Conservation (phyloP, 176 grass and related monocot species). For the Lolium multiflorum region DNA sequence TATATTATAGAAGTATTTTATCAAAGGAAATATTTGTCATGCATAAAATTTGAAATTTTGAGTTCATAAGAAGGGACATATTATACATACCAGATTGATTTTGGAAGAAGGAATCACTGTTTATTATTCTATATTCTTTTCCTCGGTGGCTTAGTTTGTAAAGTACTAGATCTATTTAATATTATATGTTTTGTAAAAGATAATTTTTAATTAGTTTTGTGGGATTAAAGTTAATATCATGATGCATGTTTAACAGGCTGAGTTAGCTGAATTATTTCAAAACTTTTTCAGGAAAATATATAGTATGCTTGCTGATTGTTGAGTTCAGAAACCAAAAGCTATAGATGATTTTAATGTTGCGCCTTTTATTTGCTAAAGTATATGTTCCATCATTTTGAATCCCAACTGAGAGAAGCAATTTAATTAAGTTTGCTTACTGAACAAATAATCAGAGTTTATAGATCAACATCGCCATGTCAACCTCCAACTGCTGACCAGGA, state of each 20-base stretch:
- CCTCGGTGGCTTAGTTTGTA: neutral
- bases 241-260: constrained; percentile 10
- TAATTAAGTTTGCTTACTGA: neutral
- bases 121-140: neutral
- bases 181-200: neutral
- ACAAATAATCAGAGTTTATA: neutral
- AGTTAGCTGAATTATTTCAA: neutral
- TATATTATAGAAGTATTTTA: neutral
- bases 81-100: neutral
- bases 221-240: constrained; percentile 1
- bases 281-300: neutral
- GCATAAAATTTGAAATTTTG: neutral
- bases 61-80: neutral
- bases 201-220: neutral
- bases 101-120: neutral
- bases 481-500: neutral
- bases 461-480: neutral
- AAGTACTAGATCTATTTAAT: constrained; percentile 23
- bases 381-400: neutral
- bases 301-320: neutral
- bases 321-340: neutral
- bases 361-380: neutral
- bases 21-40: neutral
- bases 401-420: neutral
- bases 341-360: neutral